A percentile compares a stretch with the other conserved stretches of the same genome.
These are phyloP conservation scores for Trichoderma cornu-damae DNA, from an alignment of 2,329 filamentous ascomycete genomes.

Conservation along the genomic window DNA sequence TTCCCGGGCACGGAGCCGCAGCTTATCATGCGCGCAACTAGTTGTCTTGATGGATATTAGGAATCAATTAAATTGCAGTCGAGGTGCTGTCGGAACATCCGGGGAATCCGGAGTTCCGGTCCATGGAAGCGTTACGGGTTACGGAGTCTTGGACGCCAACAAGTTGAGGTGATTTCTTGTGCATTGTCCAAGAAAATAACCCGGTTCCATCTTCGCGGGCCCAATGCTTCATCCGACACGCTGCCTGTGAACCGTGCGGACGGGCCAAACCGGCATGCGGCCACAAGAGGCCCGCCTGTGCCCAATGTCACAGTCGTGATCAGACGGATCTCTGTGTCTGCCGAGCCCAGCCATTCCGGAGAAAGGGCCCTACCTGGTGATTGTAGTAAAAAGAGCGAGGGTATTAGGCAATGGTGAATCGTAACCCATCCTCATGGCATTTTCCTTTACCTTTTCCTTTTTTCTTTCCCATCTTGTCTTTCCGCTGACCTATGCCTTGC, in stretches of 20 bases:
- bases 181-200: too few relatives aligned
- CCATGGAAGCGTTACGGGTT: not conserved
- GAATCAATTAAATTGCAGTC: too few relatives aligned
- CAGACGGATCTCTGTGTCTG: slow-evolving; percentile 12
- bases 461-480: not conserved
- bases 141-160: too few relatives aligned
- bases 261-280: slow-evolving; percentile 12
- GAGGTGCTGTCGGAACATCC: not conserved
- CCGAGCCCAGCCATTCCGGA: slow-evolving; percentile 10
- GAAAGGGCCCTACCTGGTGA: not conserved
- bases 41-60: too few relatives aligned
- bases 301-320: not conserved
- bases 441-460: too few relatives aligned
- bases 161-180: too few relatives aligned
- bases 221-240: slow-evolving; percentile 6
- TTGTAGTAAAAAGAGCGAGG: not conserved
- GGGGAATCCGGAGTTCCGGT: slow-evolving; percentile 12
- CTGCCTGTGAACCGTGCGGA: slow-evolving; percentile 14
- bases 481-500: not conserved
- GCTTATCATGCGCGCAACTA: not conserved
- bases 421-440: not conserved
- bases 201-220: too few relatives aligned
- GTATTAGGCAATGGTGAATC: not conserved
- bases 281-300: slow-evolving; percentile 10
- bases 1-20: not conserved